A percentile compares a stretch with the other conserved stretches of the same genome.
Evolutionary conservation across 2,329 filamentous ascomycete genomes (phyloP).

Genomic region (Fusarium coffeatum): DNA sequence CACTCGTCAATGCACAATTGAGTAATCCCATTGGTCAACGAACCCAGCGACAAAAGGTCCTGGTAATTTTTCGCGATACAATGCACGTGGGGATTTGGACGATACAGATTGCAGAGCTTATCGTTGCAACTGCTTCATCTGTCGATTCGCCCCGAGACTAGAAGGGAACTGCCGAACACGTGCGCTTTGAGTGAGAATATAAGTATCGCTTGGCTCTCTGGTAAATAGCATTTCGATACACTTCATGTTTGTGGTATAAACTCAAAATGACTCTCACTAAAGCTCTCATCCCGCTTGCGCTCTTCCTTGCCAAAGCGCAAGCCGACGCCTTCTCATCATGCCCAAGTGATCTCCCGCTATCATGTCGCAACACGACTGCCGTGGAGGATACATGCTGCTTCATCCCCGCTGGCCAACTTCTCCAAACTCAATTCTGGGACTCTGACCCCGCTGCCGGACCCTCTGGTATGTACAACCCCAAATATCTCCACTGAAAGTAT

Average conservation of each 20-base stretch:
- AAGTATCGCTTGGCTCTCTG: constrained; percentile 1
- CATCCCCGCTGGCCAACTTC: constrained; percentile 75
- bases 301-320: constrained; percentile 5
- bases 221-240: too few species aligned
- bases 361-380: constrained; percentile 70
- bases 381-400: constrained; percentile 79
- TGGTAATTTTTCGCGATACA: constrained; percentile 26
- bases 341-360: constrained; percentile 37
- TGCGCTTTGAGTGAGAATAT: neutral
- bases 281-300: constrained; percentile 26
- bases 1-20: neutral
- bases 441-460: constrained; percentile 73
- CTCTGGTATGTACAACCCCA: constrained; percentile 18
- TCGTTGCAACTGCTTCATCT: constrained; percentile 37
- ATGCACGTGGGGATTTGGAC: constrained; percentile 38
- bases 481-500: accelerated
- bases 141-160: constrained; percentile 16
- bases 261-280: constrained; percentile 19
- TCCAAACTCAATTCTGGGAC: constrained; percentile 85
- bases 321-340: constrained; percentile 32
- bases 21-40: constrained; percentile 28
- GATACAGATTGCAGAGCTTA: constrained; percentile 28
- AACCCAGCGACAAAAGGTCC: constrained; percentile 31
- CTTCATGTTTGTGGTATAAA: too few species aligned
- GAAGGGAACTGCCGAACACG: neutral